A percentile compares a stretch with the other conserved stretches of the same genome.
These are phyloP conservation scores for Naganishia vaughanmartiniae DNA, from an alignment of 768 basidiomycete genomes.

Conservation along the genomic window DNA sequence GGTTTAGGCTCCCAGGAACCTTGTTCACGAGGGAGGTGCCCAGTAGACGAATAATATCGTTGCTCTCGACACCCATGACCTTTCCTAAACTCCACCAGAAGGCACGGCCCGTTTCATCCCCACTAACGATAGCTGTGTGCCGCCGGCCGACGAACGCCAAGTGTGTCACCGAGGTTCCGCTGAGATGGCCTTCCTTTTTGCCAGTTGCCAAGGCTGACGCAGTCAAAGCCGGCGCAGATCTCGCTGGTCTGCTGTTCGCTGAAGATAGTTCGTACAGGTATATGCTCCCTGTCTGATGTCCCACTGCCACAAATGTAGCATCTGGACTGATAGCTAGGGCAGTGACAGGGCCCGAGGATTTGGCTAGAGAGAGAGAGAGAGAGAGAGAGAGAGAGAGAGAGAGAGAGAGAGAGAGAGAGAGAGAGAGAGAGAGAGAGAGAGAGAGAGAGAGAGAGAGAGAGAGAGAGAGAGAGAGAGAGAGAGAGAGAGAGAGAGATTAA, in stretches of 20 bases:
- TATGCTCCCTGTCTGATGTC: constrained; percentile 78
- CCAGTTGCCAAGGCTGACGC: constrained; percentile 58
- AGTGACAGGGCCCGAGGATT: constrained; percentile 71
- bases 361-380: constrained; percentile 55
- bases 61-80: constrained; percentile 89
- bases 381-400: constrained; percentile 13
- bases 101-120: constrained; percentile 84
- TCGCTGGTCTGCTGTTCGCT: constrained; percentile 65
- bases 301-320: constrained; percentile 85
- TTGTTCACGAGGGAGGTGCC: constrained; percentile 54
- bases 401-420: constrained; percentile 10
- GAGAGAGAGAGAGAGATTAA: constrained; percentile 18
- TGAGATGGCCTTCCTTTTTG: constrained; percentile 76
- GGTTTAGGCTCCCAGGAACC: not conserved
- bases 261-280: constrained; percentile 78
- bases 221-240: constrained; percentile 58
- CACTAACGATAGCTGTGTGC: constrained; percentile 86
- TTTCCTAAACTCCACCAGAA: constrained; percentile 95
- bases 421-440: constrained; percentile 18
- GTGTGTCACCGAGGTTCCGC: constrained; percentile 72
- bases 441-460: constrained; percentile 13
- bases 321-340: constrained; percentile 87
- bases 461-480: constrained; percentile 10
- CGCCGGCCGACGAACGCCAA: constrained; percentile 80
- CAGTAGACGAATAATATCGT: constrained; percentile 87